Percentiles rank a stretch among this genome's conserved stretches.
Evolutionary conservation across 352 stramenopile species (phyloP).

Genomic region (Phytophthora pluvialis): DNA sequence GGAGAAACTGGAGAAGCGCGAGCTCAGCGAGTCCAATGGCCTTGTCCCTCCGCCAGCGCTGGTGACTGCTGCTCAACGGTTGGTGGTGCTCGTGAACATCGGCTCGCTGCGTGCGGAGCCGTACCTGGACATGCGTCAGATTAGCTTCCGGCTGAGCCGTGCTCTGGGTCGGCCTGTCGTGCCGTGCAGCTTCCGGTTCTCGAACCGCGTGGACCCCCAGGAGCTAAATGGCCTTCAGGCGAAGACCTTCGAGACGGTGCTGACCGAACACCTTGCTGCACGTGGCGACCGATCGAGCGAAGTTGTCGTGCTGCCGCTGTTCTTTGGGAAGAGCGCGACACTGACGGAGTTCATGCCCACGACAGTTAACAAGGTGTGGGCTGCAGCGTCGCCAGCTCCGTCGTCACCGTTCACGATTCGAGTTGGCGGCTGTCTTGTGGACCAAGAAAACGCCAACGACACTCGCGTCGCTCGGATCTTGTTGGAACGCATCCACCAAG

Average conservation of each 20-base stretch:
- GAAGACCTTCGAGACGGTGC: constrained; percentile 70
- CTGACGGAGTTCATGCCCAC: constrained; percentile 79
- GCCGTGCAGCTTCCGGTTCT: constrained; percentile 83
- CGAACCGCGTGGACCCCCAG: constrained; percentile 63
- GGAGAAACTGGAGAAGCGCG: constrained; percentile 29
- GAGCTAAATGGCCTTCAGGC: constrained; percentile 70
- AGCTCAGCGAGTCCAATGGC: constrained; percentile 7
- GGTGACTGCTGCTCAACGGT: constrained; percentile 13
- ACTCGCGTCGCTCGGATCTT: constrained; percentile 72
- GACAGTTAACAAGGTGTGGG: constrained; percentile 58
- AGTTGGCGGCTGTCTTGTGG: constrained; percentile 66
- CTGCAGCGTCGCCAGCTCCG: constrained; percentile 7
- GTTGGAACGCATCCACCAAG: constrained; percentile 49
- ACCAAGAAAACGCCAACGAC: constrained; percentile 51
- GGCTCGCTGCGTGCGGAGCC: constrained; percentile 73
- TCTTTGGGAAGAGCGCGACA: constrained; percentile 80
- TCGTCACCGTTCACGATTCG: constrained; percentile 37
- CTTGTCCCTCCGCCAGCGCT: background rate
- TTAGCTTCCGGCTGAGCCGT: constrained; percentile 71
- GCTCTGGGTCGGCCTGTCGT: constrained; percentile 59
- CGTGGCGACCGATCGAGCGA: constrained; percentile 28
- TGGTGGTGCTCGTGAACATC: constrained; percentile 78
- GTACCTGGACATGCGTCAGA: constrained; percentile 76
- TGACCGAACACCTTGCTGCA: constrained; percentile 50
- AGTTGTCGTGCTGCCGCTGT: constrained; percentile 76